Conservation (phyloP, 2,329 filamentous ascomycete genomes). For the Alternaria panax region DNA sequence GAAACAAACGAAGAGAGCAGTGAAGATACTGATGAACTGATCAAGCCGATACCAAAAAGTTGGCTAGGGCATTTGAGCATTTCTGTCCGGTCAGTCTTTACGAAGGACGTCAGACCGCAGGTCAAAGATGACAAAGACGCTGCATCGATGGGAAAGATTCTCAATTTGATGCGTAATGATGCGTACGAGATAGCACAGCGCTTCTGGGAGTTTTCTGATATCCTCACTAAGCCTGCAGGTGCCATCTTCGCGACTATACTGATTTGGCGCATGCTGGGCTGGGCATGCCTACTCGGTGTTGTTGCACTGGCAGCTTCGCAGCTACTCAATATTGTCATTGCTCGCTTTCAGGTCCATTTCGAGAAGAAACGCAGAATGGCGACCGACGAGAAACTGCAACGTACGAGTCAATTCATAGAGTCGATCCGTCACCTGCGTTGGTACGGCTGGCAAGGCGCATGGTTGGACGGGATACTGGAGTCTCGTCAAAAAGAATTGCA, state of each 20-base stretch:
- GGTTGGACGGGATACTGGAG: slow-evolving; percentile 73
- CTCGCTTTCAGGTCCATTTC: slow-evolving; percentile 70
- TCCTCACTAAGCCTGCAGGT: slow-evolving; percentile 78
- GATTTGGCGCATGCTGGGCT: slow-evolving; percentile 80
- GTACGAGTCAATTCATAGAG: slow-evolving; percentile 86
- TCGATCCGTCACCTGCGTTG: slow-evolving; percentile 80
- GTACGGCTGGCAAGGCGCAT: slow-evolving; percentile 83
- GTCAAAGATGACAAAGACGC: slow-evolving; percentile 57
- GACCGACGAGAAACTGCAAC: slow-evolving; percentile 80
- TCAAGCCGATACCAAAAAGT: slow-evolving; percentile 1
- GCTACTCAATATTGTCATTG: slow-evolving; percentile 71
- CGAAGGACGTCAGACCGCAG: slow-evolving; percentile 34
- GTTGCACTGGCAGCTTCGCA: slow-evolving; percentile 74
- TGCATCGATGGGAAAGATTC: slow-evolving; percentile 87
- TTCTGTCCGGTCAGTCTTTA: slow-evolving; percentile 25
- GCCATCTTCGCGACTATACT: slow-evolving; percentile 76
- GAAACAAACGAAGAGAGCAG: slow-evolving; percentile 23
- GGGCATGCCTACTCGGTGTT: slow-evolving; percentile 77
- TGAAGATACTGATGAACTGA: slow-evolving; percentile 13
- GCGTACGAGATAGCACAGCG: slow-evolving; percentile 82
- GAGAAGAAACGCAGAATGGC: slow-evolving; percentile 75
- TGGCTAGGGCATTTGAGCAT: slow-evolving; percentile 16
- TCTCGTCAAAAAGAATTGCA: slow-evolving; percentile 72
- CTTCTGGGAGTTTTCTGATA: slow-evolving; percentile 85
- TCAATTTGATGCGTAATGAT: slow-evolving; percentile 84